Evolutionary conservation across 163 green algal genomes (phyloP).

Genomic region (Scenedesmus sp.): DNA sequence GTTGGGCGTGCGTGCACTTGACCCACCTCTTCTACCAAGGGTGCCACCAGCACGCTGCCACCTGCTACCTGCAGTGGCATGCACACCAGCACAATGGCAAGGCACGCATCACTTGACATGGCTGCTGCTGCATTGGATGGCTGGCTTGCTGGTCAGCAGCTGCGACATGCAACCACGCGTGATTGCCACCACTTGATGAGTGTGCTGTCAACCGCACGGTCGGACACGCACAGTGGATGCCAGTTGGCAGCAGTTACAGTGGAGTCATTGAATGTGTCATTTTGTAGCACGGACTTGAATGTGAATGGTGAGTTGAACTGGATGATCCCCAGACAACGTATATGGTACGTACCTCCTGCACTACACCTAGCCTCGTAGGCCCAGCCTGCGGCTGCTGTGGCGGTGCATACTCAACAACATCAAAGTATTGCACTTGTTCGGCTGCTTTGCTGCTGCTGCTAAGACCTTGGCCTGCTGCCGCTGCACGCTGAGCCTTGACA

Average conservation of each 20-base stretch:
- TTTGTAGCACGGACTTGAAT: too few relatives aligned
- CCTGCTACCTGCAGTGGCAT: not conserved
- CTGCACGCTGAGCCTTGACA: not conserved
- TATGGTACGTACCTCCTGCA: slow-evolving; percentile 21
- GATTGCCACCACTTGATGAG: too few relatives aligned
- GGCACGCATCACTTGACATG: too few relatives aligned
- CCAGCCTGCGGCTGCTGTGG: not conserved
- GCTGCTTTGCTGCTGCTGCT: not conserved
- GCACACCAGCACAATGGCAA: too few relatives aligned
- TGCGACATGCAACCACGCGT: not conserved
- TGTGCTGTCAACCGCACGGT: too few relatives aligned
- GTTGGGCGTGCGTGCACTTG: too few relatives aligned
- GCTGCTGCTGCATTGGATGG: too few relatives aligned
- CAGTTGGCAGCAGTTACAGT: too few relatives aligned
- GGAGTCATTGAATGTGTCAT: too few relatives aligned
- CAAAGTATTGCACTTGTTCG: slow-evolving; percentile 37
- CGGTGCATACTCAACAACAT: slow-evolving; percentile 43
- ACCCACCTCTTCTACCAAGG: slow-evolving; percentile 33
- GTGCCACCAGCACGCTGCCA: not conserved
- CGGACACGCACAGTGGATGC: too few relatives aligned
- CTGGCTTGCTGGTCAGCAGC: not conserved
- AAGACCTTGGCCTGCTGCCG: not conserved
- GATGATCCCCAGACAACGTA: too few relatives aligned
- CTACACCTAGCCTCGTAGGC: slow-evolving; percentile 15
- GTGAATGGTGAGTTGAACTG: too few relatives aligned